These are phyloP conservation scores for Irpex lacteus DNA, from an alignment of 1,284 basidiomycete species.

Conservation along the genomic window DNA sequence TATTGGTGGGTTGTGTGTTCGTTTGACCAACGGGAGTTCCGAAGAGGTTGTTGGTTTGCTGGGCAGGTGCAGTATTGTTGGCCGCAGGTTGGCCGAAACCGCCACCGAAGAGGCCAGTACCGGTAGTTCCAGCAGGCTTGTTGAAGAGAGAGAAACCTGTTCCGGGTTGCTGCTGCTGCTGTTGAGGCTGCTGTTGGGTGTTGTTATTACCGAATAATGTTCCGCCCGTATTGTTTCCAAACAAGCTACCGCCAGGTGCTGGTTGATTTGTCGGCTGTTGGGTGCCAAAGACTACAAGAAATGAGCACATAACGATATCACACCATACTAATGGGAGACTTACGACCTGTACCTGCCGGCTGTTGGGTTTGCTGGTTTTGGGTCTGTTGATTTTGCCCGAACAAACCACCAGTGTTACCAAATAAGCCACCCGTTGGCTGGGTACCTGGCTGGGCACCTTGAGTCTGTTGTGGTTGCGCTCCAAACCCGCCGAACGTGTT, in stretches of 20 bases:
- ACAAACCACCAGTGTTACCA: slow-evolving; percentile 30
- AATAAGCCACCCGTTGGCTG: slow-evolving; percentile 36
- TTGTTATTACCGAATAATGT: slow-evolving; percentile 12
- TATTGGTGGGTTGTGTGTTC: slow-evolving; percentile 15
- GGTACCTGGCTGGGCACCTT: slow-evolving; percentile 22
- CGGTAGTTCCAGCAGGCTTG: slow-evolving; percentile 18
- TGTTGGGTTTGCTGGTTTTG: slow-evolving; percentile 26
- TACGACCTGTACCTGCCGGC: slow-evolving; percentile 19
- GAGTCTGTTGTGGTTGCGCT: slow-evolving; percentile 21
- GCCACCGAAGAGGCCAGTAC: slow-evolving; percentile 32
- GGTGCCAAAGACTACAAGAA: slow-evolving; percentile 23
- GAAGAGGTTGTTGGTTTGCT: slow-evolving; percentile 20
- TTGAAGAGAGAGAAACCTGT: slow-evolving; percentile 28
- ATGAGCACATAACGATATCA: neutral
- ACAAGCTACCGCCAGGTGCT: slow-evolving; percentile 14
- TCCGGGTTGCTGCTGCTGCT: slow-evolving; percentile 20
- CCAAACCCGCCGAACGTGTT: slow-evolving; percentile 33
- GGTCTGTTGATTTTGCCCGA: slow-evolving; percentile 30
- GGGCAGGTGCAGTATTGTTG: slow-evolving; percentile 4
- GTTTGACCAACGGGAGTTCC: slow-evolving; percentile 19
- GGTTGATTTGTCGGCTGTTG: slow-evolving; percentile 18
- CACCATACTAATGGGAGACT: slow-evolving; percentile 7
- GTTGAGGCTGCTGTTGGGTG: slow-evolving; percentile 14
- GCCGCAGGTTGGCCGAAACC: slow-evolving; percentile 19
- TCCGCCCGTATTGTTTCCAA: slow-evolving; percentile 7